phyloP scores from a whole-genome alignment of 2,329 filamentous ascomycete genomes.

The Cyphellophora attinorum region DNA sequence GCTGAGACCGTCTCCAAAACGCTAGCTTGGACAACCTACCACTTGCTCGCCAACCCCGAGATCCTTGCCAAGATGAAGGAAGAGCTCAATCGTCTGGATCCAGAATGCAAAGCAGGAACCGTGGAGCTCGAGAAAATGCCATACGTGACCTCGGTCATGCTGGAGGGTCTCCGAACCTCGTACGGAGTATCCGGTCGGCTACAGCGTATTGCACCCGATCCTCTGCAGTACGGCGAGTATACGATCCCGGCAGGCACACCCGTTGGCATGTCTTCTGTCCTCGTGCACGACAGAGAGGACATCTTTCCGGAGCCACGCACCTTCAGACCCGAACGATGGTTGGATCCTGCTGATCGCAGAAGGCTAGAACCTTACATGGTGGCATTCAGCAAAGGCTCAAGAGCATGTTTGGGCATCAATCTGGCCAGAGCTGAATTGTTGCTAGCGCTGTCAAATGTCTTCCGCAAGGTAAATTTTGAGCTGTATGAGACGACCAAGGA shows the following conservation, averaged over 20 bases:
- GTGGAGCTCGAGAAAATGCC: slow-evolving; percentile 19
- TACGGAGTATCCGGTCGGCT: slow-evolving; percentile 22
- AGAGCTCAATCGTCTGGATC: slow-evolving; percentile 3
- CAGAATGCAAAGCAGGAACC: slow-evolving; percentile 5
- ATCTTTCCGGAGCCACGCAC: slow-evolving; percentile 23
- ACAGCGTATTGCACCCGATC: slow-evolving; percentile 11
- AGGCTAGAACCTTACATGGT: slow-evolving; percentile 18
- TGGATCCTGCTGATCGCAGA: slow-evolving; percentile 13
- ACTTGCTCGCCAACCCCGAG: slow-evolving; percentile 16
- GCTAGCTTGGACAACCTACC: slow-evolving; percentile 17
- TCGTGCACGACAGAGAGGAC: slow-evolving; percentile 18
- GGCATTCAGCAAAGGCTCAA: slow-evolving; percentile 16
- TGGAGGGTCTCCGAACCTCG: slow-evolving; percentile 21
- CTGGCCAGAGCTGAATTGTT: slow-evolving; percentile 10
- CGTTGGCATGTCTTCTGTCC: slow-evolving; percentile 17
- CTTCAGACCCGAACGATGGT: slow-evolving; percentile 26
- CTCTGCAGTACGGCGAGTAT: slow-evolving; percentile 11
- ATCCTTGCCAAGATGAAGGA: slow-evolving; percentile 5
- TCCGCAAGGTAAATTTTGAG: slow-evolving; percentile 6
- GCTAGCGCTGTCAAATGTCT: slow-evolving; percentile 5
- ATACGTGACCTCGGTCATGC: slow-evolving; percentile 22
- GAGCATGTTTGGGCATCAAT: slow-evolving; percentile 11
- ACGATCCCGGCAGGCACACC: slow-evolving; percentile 17
- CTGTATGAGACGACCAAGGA: slow-evolving; percentile 13
- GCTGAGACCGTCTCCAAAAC: slow-evolving; percentile 9